Base-by-base conservation (phyloP, 75 land plant genomes). In the Pinus tabuliformis region DNA sequence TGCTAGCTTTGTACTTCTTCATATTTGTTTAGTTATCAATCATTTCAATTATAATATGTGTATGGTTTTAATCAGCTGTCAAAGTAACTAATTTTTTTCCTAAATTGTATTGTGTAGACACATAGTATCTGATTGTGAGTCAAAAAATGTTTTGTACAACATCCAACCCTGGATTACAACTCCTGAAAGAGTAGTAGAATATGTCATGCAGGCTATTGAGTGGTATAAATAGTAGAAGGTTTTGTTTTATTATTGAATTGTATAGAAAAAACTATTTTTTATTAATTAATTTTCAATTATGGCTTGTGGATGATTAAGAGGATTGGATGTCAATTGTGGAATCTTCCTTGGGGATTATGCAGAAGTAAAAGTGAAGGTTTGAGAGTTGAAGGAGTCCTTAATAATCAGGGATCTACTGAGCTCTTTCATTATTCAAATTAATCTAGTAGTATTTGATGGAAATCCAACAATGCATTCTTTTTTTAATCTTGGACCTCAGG, bases 251-350 rank as follows among this genome's bases (percentile, higher is more conserved):
- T 49, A 49, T 49, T 49, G 54, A 49, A 9, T 49, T 49, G 54
- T 49, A 49, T 12, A 9, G 54, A 49, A 49, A 9, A 49, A 49
- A 9, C 11, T 9, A 11, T 49, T 49, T 12, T 49, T 12, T 49
- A 49, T 9, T 49, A 49, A 49, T 49, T 9, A 49, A 9, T 9
- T 9, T 49, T 49, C 3, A 49, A 9, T 11, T 9, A 9, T 9
- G 11, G 12, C 54, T 9, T 9, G 54, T 49, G 11, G 62, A 60
- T 76, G n/a, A 20, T 37, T 36, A 33, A 57, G 80, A 95, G 98
- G 99, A 37, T 65, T 97, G 89, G 93, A 97, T 58, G 77, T 97
- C 73, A 91, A 95, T 63, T 97, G 98, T 79, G 99, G 98, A 58
- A 79, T 83, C 0, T 93, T 90, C 63, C 73, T 89, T 17, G 82